A percentile compares a stretch with the other conserved stretches of the same genome.
These are phyloP conservation scores for Brassica incana DNA, from an alignment of 345 rosid genomes.

Conservation along the genomic window DNA sequence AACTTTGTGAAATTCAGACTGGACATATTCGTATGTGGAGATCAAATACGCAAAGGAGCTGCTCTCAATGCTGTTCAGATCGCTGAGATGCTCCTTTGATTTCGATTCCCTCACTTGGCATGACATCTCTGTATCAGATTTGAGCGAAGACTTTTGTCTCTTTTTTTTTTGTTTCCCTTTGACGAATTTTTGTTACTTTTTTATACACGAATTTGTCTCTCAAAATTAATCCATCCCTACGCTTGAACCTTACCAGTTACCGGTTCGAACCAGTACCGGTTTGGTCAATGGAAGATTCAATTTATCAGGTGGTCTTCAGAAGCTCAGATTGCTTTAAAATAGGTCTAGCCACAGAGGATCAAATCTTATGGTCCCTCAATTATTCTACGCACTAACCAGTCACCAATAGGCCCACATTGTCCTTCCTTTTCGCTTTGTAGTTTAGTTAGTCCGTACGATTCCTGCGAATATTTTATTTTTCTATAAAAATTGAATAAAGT, in stretches of 20 bases:
- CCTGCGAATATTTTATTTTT: neutral
- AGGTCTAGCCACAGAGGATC: neutral
- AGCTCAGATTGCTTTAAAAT: neutral
- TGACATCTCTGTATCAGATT: slow-evolving; percentile 5
- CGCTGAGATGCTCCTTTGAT: slow-evolving; percentile 79
- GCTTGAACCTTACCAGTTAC: neutral
- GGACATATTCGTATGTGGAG: slow-evolving; percentile 96
- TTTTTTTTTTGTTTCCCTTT: neutral
- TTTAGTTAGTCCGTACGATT: neutral
- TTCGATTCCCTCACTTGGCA: neutral
- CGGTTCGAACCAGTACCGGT: slow-evolving; percentile 16
- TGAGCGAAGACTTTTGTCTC: slow-evolving; percentile 27
- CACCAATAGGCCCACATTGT: neutral
- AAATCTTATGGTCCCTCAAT: neutral
- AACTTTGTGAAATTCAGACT: slow-evolving; percentile 48
- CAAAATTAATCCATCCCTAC: neutral
- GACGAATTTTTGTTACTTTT: slow-evolving; percentile 25
- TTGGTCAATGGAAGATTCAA: slow-evolving; percentile 6
- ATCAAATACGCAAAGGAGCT: slow-evolving; percentile 97
- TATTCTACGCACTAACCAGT: neutral
- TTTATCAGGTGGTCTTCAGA: neutral
- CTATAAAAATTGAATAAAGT: neutral
- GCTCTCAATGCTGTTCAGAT: slow-evolving; percentile 97
- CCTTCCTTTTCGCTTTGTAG: neutral
- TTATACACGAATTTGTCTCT: neutral